Evolutionary conservation across 495 filamentous ascomycete species (phyloP).

Genomic region (Umbilicaria muhlenbergii): DNA sequence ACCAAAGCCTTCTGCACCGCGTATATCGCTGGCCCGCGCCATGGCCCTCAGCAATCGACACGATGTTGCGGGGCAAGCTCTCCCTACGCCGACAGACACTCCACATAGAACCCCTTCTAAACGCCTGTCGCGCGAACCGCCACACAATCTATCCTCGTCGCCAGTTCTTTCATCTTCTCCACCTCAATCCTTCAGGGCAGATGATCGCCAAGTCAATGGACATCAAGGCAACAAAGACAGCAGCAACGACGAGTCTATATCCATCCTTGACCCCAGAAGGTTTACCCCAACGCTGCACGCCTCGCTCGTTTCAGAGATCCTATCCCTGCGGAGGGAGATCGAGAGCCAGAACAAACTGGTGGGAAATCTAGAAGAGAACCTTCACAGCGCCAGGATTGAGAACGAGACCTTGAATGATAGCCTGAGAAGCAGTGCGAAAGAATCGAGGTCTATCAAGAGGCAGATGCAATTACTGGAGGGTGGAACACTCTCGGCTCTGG

Average conservation of each 20-base stretch:
- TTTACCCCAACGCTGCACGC: constrained; percentile 95
- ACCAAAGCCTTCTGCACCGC: no score
- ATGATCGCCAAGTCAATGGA: constrained; percentile 17
- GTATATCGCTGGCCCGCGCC: no score
- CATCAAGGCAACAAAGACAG: constrained; percentile 20
- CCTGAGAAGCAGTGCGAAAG: constrained; percentile 46
- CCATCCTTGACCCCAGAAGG: constrained; percentile 69
- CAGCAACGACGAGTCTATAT: constrained; percentile 53
- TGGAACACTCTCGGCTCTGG: constrained; percentile 68
- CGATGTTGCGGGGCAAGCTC: constrained; percentile 16
- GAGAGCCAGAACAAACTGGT: constrained; percentile 77
- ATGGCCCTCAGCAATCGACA: constrained; percentile 13
- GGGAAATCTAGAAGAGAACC: constrained; percentile 59
- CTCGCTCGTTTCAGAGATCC: constrained; percentile 85
- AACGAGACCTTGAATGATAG: constrained; percentile 49
- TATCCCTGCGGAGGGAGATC: constrained; percentile 70
- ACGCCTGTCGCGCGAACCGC: constrained; percentile 32
- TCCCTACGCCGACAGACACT: constrained; percentile 53
- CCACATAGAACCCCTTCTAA: constrained; percentile 47
- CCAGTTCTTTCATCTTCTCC: constrained; percentile 49
- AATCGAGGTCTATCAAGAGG: constrained; percentile 65
- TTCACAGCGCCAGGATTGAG: constrained; percentile 57
- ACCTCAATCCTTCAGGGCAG: constrained; percentile 23
- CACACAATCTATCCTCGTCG: constrained; percentile 41
- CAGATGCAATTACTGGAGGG: constrained; percentile 77